Evolutionary conservation across 495 filamentous ascomycete species (phyloP), one percentile per base, ranked within the genome.

Genomic region (Aspergillus baeticus): DNA sequence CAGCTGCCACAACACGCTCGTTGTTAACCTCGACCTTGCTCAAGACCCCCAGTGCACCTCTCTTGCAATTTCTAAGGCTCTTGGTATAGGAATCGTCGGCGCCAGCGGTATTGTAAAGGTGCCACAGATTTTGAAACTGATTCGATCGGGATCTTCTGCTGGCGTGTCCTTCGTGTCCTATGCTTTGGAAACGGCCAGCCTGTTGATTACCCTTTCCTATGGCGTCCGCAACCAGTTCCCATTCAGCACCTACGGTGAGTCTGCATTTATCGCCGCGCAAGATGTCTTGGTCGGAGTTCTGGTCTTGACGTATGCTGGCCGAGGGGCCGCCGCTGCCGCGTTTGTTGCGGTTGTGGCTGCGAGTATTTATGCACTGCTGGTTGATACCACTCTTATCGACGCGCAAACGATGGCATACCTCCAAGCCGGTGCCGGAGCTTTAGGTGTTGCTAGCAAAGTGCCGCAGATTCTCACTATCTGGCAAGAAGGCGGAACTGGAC

Each of bases 221-320:
- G 94, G 94, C 69, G 77, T 88, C 52, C 87, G 95, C 65, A 87
- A 91, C 63, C 86, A 87, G 6, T 96, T 95, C 66, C 93, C 95
- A 14, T 94, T 98, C 72, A 93, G 88, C 78, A 98, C 94, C 15
- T 98, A 87, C 64, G 94, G 94, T 66, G 94, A 98, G 81, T 90
- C 90, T 37, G 91, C 89, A 34, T 77, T 98, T 63, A 95, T 98
- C 57, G 81, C 91, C 13, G 84, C 86, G 39, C 94, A 98, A 76
- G 95, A 98, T 78, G 81, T 96, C 22, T 84, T 90, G 45, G 93
- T 98, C 64, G 82, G 87, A 7, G 82, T 88, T 34, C 68, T 97
- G 61, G 90, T 98, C 49, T 71, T 98, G 73, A 84, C 85, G 57
- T 96, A 88, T 67, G 81, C 82, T 48, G 89, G 87, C 11, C 79